Percentiles rank a stretch among this genome's conserved stretches.
Evolutionary conservation across 2,329 filamentous ascomycete species (phyloP).

Genomic region (Metarhizium guizhouense): DNA sequence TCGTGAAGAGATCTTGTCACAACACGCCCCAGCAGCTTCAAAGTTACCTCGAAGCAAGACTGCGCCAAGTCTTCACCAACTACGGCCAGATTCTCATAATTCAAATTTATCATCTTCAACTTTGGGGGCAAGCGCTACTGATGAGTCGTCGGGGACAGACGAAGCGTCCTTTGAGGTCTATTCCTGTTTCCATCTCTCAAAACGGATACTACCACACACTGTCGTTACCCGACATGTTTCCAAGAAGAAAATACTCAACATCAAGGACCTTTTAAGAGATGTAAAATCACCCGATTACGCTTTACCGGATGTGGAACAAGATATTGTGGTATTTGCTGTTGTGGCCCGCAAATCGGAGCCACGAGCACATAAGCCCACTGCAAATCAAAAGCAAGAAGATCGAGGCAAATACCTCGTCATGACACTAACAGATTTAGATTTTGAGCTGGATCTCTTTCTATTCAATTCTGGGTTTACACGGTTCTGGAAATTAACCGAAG

Average conservation of each 20-base stretch:
- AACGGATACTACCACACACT: conserved; percentile 72
- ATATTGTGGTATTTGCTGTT: conserved; percentile 83
- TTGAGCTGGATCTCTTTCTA: conserved; percentile 84
- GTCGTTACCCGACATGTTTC: conserved; percentile 70
- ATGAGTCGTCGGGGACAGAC: conserved; percentile 12
- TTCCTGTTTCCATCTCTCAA: conserved; percentile 75
- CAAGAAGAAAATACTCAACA: conserved; percentile 65
- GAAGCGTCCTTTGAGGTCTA: conserved; percentile 69
- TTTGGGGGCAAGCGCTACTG: neutral
- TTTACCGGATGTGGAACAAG: conserved; percentile 72
- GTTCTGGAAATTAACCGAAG: conserved; percentile 88
- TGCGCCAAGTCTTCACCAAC: conserved; percentile 20
- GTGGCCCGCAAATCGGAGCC: conserved; percentile 84
- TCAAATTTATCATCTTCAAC: conserved; percentile 4
- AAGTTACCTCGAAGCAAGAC: conserved; percentile 36
- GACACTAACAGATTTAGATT: conserved; percentile 78
- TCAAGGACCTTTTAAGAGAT: conserved; percentile 72
- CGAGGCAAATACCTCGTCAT: conserved; percentile 88
- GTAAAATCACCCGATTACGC: conserved; percentile 79
- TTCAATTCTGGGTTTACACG: conserved; percentile 85
- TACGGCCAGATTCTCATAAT: conserved; percentile 11
- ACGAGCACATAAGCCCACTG: conserved; percentile 43
- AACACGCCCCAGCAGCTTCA: conserved; percentile 11
- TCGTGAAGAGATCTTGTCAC: conserved; percentile 51
- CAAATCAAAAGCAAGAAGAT: conserved; percentile 40